Evolutionary conservation across 805 yeast species (phyloP), one percentile per base, ranked within the genome.

Genomic region (Torulaspora franciscae): DNA sequence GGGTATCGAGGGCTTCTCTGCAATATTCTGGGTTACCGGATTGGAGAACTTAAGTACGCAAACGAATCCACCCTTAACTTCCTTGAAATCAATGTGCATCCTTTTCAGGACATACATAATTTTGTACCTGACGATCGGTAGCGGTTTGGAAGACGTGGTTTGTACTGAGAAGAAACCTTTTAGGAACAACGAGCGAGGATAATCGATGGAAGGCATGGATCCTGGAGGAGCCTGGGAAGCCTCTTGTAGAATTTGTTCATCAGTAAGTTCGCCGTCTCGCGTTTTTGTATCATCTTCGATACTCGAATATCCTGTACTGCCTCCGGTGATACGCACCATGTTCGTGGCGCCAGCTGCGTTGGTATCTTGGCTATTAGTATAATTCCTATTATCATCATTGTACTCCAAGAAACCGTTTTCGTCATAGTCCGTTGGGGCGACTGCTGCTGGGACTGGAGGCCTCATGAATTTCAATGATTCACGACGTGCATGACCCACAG

Each of bases 111-210:
- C 91, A 15, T 80, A 75, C 24, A 90, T 85, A 32, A 90, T 81
- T 61, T 85, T 90, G 59, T 85, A 81, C 44, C 97, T 77, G 46
- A 90, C 89, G 50, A 86, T 85, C 9, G 95, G 90, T 45, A 91
- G 72, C 14, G 96, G 93, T 57, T 88, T 88, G 3, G 96, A 86
- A 2, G 96, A 88, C 0, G 98, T 90, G 1, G 95, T 86, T 67
- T 90, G 96, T 39, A 90, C 97, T 48, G 91, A 82, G 67, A 90
- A 90, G 60, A 91, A 90, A 1, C 97, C 97, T 62, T 89, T 87
- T 63, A 90, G 74, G 70, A 88, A 89, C 52, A 90, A 75, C 1
- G 95, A 90, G 67, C 84, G 84, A 48, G 96, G 95, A 61, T 81
- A 87, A 59, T 90, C 96, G 62, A 91, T 88, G 0, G 96, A 88